A percentile compares a stretch with the other conserved stretches of the same genome.
Conservation (phyloP, 306 rosid genomes). For the Cicer arietinum region DNA sequence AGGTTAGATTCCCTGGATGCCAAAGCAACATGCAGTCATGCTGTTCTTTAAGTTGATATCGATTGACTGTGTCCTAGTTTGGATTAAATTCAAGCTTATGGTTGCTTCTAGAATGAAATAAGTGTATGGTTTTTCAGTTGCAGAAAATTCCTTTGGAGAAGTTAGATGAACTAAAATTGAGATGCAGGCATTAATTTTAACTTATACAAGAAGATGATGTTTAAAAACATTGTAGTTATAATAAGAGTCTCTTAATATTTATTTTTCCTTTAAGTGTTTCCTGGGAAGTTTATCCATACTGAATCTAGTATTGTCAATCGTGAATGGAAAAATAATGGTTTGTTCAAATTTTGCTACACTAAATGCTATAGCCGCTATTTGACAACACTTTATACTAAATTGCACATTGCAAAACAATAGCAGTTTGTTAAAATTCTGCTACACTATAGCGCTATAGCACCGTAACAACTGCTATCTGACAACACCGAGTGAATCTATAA, state of each 20-base stretch:
- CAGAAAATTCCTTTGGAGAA: neutral
- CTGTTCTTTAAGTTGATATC: neutral
- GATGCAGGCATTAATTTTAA: neutral
- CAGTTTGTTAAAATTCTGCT: neutral
- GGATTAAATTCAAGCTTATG: neutral
- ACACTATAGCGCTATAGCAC: neutral
- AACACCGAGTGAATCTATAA: conserved; percentile 12
- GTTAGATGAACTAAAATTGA: neutral
- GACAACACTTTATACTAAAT: no score
- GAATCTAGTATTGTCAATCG: no score
- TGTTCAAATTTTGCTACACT: no score
- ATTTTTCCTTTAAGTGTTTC: no score
- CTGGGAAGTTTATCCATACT: no score
- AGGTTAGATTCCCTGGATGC: conserved; percentile 27
- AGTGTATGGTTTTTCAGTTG: neutral
- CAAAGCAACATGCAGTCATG: conserved; percentile 5
- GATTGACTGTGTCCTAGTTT: neutral
- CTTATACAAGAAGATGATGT: neutral
- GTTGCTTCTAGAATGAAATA: neutral
- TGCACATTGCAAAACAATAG: neutral
- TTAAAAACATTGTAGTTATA: neutral
- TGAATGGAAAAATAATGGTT: no score
- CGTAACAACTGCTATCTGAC: neutral
- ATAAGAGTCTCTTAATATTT: no score
- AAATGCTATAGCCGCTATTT: no score